Base-by-base conservation (phyloP, 2,329 filamentous ascomycete genomes). In the Monosporascus ibericus region DNA sequence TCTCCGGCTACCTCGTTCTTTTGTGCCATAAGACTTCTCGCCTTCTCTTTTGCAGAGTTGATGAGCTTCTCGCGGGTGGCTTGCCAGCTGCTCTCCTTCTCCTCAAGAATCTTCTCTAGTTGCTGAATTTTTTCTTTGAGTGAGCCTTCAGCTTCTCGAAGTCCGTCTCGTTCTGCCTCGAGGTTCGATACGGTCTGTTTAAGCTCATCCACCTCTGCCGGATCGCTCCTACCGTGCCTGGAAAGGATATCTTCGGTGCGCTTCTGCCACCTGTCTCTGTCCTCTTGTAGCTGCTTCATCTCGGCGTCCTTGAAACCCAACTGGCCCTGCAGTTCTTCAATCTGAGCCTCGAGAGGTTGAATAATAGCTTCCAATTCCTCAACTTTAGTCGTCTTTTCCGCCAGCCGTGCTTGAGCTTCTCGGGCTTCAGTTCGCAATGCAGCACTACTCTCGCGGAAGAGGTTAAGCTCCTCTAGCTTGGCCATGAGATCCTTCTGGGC, bases 251-350 rank as follows among this genome's bases (percentile, higher is more conserved):
- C 90, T 66, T 97, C 91, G 1, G 91, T 95, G 24, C 94, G 87
- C 75, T 96, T 92, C 71, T 96, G 91, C 89, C 92, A 96, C 53
- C 90, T 84, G 66, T 97, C 92, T 17, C 94, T 86, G 66, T 97
- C 92, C 63, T 94, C 88, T 59, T 95, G 88, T 9, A 97, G 79
- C 57, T 96, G 81, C 63, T 88, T 90, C 65, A 96, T 82, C 66
- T 97, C 92, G 14, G 90, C 90, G 59, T 95, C 87, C 63, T 92
- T 87, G 59, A 87, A 88, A 55, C 87, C 83, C 57, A 90, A 79
- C 56, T 92, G 83, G 54, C 87, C 90, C 66, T 95, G 89, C 15
- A 97, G 77, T 63, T 95, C 91, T 11, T 85, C 80, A 42, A 96
- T 85, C 56, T 84, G 87, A 50, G 83, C 81, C 67, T 95, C 87